Evolutionary conservation across 2,329 filamentous ascomycete species (phyloP).

Genomic region (Fusarium chaquense): DNA sequence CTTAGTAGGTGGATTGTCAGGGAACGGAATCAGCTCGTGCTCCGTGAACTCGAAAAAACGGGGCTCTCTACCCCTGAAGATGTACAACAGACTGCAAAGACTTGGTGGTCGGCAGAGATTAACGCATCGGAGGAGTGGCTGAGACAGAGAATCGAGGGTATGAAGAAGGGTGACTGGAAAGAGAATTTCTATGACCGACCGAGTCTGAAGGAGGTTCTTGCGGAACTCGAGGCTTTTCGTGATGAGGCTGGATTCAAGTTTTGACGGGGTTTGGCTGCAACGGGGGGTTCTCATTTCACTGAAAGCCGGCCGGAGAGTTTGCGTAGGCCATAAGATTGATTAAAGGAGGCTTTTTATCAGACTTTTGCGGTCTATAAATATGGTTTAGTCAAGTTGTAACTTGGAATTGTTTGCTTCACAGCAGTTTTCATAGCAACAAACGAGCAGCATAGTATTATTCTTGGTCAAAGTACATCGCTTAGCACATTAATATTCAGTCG

Average conservation of each 20-base stretch:
- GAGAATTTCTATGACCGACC: constrained; percentile 65
- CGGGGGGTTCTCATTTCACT: background rate
- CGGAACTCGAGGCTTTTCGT: constrained; percentile 49
- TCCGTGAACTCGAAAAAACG: constrained; percentile 52
- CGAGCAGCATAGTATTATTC: background rate
- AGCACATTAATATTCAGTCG: background rate
- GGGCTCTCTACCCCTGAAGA: constrained; percentile 53
- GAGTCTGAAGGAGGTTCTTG: constrained; percentile 58
- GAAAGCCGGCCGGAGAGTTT: background rate
- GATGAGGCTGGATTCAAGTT: constrained; percentile 35
- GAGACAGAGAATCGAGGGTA: constrained; percentile 53
- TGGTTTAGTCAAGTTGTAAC: background rate
- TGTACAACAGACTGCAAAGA: constrained; percentile 55
- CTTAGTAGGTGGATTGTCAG: constrained; percentile 61
- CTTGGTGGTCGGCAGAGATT: constrained; percentile 64
- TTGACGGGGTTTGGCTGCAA: constrained; percentile 18
- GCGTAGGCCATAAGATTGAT: background rate
- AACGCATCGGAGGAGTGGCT: constrained; percentile 62
- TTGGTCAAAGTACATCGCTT: background rate
- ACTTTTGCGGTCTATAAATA: background rate
- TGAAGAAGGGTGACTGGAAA: constrained; percentile 59
- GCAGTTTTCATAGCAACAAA: constrained; percentile 17
- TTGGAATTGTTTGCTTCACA: background rate
- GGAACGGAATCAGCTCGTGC: constrained; percentile 59
- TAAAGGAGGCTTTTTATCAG: background rate